These are phyloP conservation scores for Baudoinia panamericana DNA, from an alignment of 495 filamentous ascomycete species.

Conservation along the genomic window DNA sequence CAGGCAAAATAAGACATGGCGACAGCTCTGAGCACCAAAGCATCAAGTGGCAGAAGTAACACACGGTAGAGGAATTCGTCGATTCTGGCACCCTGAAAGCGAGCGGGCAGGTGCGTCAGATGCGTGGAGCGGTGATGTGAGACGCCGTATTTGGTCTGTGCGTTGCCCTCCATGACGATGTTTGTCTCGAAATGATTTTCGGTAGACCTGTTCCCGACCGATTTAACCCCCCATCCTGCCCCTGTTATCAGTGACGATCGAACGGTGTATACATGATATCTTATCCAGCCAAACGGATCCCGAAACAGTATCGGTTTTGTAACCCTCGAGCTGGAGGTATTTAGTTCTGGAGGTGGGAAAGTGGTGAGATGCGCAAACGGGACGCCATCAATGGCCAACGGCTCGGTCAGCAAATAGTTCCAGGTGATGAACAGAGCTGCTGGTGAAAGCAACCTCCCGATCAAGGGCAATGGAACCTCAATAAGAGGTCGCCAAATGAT, in stretches of 20 bases:
- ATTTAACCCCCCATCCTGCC: background rate
- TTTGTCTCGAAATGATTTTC: too few relatives aligned
- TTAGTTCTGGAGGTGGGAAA: background rate
- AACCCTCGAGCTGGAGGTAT: background rate
- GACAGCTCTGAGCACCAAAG: constrained; percentile 4
- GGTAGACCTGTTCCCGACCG: too few relatives aligned
- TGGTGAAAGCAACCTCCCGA: constrained; percentile 1
- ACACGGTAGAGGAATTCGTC: constrained; percentile 6
- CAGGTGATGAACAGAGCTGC: constrained; percentile 5
- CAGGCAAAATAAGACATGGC: constrained; percentile 1
- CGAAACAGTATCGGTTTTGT: background rate
- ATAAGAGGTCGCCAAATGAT: constrained; percentile 3
- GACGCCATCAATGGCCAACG: background rate
- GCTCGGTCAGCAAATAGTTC: background rate
- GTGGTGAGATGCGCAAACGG: background rate
- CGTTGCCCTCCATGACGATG: too few relatives aligned
- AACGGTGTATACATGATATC: background rate
- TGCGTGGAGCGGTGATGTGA: constrained; percentile 4
- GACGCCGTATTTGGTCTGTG: background rate
- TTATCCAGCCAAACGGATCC: constrained; percentile 1
- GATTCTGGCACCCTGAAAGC: constrained; percentile 1
- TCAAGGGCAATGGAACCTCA: background rate
- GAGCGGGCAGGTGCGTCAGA: background rate
- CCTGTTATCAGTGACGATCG: background rate
- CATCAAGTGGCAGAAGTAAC: constrained; percentile 5